Percentiles rank a stretch among this genome's conserved stretches.
Evolutionary conservation across 225 moss, liverwort and hornwort genomes (phyloP).

Genomic region (Polytrichum formosum): DNA sequence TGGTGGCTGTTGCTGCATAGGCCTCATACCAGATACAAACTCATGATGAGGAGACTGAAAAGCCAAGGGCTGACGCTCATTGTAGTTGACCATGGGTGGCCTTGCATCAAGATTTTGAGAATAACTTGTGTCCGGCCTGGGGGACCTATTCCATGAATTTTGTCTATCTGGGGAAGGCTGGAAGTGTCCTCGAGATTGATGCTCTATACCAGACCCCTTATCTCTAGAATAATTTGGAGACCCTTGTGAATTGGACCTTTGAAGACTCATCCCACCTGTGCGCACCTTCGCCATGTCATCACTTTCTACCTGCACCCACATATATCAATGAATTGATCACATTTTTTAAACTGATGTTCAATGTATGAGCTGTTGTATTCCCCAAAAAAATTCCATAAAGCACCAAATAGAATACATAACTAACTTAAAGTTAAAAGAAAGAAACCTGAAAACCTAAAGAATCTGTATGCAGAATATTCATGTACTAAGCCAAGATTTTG

Average conservation of each 20-base stretch:
- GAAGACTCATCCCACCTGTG: constrained; percentile 56
- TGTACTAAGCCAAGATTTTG: background rate
- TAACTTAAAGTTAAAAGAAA: too few relatives aligned
- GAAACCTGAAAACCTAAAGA: too few relatives aligned
- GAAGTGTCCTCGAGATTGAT: constrained; percentile 50
- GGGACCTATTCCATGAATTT: constrained; percentile 55
- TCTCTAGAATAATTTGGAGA: constrained; percentile 51
- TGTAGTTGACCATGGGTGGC: constrained; percentile 41
- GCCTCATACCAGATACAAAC: constrained; percentile 40
- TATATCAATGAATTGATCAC: too few relatives aligned
- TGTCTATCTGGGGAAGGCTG: constrained; percentile 63
- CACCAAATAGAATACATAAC: too few relatives aligned
- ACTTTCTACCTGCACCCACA: constrained; percentile 34
- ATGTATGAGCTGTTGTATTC: too few relatives aligned
- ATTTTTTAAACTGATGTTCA: too few relatives aligned
- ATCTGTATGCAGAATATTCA: too few relatives aligned
- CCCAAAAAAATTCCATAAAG: too few relatives aligned
- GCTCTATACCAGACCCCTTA: constrained; percentile 40
- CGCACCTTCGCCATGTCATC: constrained; percentile 43
- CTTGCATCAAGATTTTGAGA: constrained; percentile 44
- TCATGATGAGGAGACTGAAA: constrained; percentile 52
- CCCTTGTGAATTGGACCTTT: constrained; percentile 58
- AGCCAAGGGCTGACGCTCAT: constrained; percentile 40
- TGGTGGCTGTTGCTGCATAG: constrained; percentile 57
- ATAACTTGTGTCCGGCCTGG: constrained; percentile 40